Evolutionary conservation across 2,329 filamentous ascomycete species (phyloP).

Genomic region (Cladophialophora immunda): DNA sequence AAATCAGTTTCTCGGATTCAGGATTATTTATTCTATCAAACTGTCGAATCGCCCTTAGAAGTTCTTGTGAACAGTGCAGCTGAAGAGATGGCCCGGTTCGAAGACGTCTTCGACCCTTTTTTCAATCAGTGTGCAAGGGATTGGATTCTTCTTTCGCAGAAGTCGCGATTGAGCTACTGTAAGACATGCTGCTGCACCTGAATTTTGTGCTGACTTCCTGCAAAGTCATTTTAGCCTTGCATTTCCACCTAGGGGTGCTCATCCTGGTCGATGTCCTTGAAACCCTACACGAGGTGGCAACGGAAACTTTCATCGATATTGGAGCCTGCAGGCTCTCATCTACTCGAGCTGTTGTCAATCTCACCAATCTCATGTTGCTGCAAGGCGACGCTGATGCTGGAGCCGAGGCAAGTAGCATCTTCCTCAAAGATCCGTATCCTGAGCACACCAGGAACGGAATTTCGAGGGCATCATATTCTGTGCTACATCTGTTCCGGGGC

Average conservation of each 20-base stretch:
- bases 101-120: conserved; percentile 10
- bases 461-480: conserved; percentile 13
- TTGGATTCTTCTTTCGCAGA: conserved; percentile 17
- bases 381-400: conserved; percentile 4
- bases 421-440: conserved; percentile 24
- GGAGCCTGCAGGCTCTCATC: conserved; percentile 9
- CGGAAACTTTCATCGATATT: neutral
- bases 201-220: neutral
- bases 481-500: conserved; percentile 7
- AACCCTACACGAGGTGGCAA: neutral
- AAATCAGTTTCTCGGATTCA: conserved; percentile 18
- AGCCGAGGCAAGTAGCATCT: neutral
- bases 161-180: conserved; percentile 21
- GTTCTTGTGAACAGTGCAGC: neutral
- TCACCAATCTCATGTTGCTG: conserved; percentile 20
- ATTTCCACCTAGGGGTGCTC: conserved; percentile 24
- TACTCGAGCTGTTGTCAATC: conserved; percentile 16
- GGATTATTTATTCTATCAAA: conserved; percentile 15
- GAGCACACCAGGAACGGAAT: conserved; percentile 23
- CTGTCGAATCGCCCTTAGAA: neutral
- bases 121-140: conserved; percentile 16
- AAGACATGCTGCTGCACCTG: neutral
- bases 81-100: neutral
- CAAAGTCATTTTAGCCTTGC: conserved; percentile 14
- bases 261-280: conserved; percentile 23